Conservation (phyloP, 176 grass and related monocot genomes). For the Dendrocalamus sinicus region DNA sequence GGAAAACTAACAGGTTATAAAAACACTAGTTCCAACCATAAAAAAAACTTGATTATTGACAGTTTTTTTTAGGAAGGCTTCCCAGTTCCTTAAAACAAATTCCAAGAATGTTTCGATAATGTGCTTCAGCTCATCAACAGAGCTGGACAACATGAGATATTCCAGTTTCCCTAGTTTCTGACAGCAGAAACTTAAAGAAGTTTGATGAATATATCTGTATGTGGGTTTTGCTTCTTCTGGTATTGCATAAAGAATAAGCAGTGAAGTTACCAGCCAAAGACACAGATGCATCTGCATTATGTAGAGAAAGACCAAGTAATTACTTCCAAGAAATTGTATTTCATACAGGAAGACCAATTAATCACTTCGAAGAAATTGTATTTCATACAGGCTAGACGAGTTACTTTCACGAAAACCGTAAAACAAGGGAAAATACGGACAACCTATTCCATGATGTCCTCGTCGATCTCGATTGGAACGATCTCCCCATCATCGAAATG, state of each 20-base stretch:
- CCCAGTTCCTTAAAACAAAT: neutral
- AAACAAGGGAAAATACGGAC: conserved; percentile 27
- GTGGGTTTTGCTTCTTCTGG: neutral
- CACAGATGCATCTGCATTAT: neutral
- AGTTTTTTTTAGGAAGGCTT: neutral
- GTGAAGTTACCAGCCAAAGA: neutral
- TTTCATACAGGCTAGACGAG: conserved; percentile 20
- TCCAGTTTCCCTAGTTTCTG: neutral
- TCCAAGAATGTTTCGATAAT: neutral
- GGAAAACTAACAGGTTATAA: neutral
- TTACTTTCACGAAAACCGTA: neutral
- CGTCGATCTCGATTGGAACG: conserved; percentile 63
- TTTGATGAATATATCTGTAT: neutral
- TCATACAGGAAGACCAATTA: conserved; percentile 25
- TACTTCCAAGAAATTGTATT: conserved; percentile 34
- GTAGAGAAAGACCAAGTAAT: neutral
- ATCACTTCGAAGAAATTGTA: conserved; percentile 21
- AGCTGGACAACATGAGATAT: neutral
- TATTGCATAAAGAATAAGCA: neutral
- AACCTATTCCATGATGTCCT: conserved; percentile 63
- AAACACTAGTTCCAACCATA: neutral
- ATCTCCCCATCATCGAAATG: conserved; percentile 71
- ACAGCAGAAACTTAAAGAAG: neutral
- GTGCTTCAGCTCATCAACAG: neutral
- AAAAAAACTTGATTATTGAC: neutral